Evolutionary conservation across 225 moss, liverwort and hornwort species (phyloP).

Genomic region (Pseudoscleropodium purum): DNA sequence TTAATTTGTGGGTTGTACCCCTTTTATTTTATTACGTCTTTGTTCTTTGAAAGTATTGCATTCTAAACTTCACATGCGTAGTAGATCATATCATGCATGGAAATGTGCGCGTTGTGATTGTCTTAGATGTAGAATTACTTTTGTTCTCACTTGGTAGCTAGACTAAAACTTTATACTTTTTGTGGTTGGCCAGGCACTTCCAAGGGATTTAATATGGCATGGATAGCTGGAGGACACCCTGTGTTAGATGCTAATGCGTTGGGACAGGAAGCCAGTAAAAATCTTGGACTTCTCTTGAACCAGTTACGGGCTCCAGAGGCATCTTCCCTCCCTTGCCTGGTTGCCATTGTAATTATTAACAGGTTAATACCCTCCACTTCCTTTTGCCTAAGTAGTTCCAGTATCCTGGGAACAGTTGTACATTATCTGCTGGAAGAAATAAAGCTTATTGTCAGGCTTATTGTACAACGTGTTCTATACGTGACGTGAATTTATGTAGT

Average conservation of each 20-base stretch:
- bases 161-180: neutral
- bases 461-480: neutral
- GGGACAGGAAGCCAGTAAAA: conserved; percentile 99
- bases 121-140: neutral
- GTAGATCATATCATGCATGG: neutral
- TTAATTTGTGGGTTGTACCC: neutral
- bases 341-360: conserved; percentile 99
- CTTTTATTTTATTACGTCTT: neutral
- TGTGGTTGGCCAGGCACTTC: conserved; percentile 44
- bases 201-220: conserved; percentile 83
- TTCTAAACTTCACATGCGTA: neutral
- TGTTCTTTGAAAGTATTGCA: neutral
- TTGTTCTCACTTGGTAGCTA: neutral
- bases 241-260: conserved; percentile 84
- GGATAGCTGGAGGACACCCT: conserved; percentile 94
- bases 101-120: neutral
- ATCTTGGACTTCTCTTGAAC: conserved; percentile 79
- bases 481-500: conserved; percentile 1
- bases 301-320: conserved; percentile 88
- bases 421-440: conserved; percentile 36
- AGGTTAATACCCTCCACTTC: conserved; percentile 63
- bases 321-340: conserved; percentile 94
- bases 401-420: conserved; percentile 34
- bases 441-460: conserved; percentile 33
- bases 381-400: conserved; percentile 30